Evolutionary conservation across 2,329 filamentous ascomycete genomes (phyloP).

Genomic region (Fusarium temperatum): DNA sequence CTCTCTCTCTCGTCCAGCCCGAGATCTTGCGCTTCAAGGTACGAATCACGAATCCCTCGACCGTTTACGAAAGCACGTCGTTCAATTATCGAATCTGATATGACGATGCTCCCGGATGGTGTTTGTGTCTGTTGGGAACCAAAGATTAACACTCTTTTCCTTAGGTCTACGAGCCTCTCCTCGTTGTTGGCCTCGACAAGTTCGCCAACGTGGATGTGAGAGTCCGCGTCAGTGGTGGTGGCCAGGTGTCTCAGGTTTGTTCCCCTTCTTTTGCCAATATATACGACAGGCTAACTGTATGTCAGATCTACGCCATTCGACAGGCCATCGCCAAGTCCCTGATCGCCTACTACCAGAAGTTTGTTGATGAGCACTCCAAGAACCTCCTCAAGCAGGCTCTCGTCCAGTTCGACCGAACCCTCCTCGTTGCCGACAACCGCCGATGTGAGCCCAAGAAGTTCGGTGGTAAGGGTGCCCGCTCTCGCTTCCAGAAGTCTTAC

Average conservation of each 20-base stretch:
- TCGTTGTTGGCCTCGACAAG: slow-evolving; percentile 97
- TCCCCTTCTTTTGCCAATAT: background rate
- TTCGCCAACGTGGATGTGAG: slow-evolving; percentile 97
- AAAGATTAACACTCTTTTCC: slow-evolving; percentile 31
- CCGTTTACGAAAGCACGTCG: background rate
- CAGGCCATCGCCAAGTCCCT: slow-evolving; percentile 92
- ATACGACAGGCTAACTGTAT: slow-evolving; percentile 58
- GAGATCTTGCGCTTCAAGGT: slow-evolving; percentile 98
- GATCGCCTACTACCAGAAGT: slow-evolving; percentile 97
- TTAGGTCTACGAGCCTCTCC: slow-evolving; percentile 96
- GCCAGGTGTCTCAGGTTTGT: too few species aligned
- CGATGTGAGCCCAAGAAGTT: slow-evolving; percentile 99
- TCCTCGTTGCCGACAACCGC: slow-evolving; percentile 99
- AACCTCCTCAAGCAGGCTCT: slow-evolving; percentile 98
- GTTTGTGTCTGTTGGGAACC: background rate
- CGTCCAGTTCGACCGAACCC: slow-evolving; percentile 93
- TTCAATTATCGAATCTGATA: background rate
- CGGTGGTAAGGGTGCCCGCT: slow-evolving; percentile 90
- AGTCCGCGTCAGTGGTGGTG: slow-evolving; percentile 83
- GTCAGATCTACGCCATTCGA: slow-evolving; percentile 97
- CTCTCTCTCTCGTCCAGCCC: slow-evolving; percentile 91
- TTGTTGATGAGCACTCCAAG: slow-evolving; percentile 99
- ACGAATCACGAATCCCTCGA: slow-evolving; percentile 47
- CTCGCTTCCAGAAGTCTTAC: slow-evolving; percentile 99
- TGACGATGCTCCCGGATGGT: background rate